Evolutionary conservation across 768 basidiomycete genomes (phyloP).

Genomic region (Leccinum variicolor): DNA sequence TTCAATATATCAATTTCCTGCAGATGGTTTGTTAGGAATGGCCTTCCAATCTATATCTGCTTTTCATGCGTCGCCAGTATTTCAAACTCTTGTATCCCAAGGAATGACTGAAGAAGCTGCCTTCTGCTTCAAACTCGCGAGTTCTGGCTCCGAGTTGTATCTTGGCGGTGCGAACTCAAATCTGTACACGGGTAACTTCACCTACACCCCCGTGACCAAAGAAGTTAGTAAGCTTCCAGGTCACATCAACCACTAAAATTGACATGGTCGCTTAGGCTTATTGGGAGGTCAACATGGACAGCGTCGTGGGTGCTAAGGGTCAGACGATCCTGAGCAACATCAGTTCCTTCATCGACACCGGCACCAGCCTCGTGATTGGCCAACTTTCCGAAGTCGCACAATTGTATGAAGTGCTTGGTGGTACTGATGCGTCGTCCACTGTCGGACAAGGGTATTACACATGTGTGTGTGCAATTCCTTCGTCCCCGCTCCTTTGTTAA

Average conservation of each 20-base stretch:
- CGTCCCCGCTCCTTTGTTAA: background rate
- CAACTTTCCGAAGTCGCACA: slow-evolving; percentile 5
- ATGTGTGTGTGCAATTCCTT: background rate
- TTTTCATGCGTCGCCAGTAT: slow-evolving; percentile 33
- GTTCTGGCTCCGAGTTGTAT: slow-evolving; percentile 41
- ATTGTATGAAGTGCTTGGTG: slow-evolving; percentile 25
- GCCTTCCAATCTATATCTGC: slow-evolving; percentile 38
- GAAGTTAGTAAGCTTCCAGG: slow-evolving; percentile 3
- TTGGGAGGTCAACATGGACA: slow-evolving; percentile 19
- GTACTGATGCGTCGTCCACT: slow-evolving; percentile 15
- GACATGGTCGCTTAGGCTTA: slow-evolving; percentile 7
- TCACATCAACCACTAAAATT: background rate
- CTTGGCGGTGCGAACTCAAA: slow-evolving; percentile 47
- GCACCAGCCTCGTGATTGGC: slow-evolving; percentile 16
- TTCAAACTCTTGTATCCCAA: slow-evolving; percentile 40
- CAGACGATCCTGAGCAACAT: slow-evolving; percentile 3
- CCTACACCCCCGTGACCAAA: slow-evolving; percentile 21
- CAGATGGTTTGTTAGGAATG: slow-evolving; percentile 38
- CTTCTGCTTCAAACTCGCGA: slow-evolving; percentile 49
- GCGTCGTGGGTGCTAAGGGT: background rate
- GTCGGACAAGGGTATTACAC: slow-evolving; percentile 33
- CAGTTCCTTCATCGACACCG: slow-evolving; percentile 20
- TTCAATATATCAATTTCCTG: background rate
- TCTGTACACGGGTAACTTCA: slow-evolving; percentile 45
- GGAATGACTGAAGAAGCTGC: slow-evolving; percentile 27